Conservation (phyloP, 768 basidiomycete genomes). For the Mycena metata region DNA sequence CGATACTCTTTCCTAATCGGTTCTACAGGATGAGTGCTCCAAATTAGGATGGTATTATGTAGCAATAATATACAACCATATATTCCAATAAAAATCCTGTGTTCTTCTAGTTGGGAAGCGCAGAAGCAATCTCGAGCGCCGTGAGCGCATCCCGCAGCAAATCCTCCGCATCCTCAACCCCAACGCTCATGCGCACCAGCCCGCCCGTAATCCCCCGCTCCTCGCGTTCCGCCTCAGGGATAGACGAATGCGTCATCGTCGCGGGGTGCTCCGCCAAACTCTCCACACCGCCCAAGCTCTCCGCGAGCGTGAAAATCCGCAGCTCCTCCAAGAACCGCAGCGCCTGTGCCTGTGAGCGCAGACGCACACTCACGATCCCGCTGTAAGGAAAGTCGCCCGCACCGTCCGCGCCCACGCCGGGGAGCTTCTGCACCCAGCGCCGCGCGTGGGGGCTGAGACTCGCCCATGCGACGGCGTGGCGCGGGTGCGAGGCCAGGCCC, state of each 20-base stretch:
- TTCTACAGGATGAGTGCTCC: not conserved
- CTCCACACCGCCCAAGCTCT: slow-evolving; percentile 94
- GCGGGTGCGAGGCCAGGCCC: slow-evolving; percentile 77
- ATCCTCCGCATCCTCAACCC: slow-evolving; percentile 91
- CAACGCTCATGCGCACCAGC: slow-evolving; percentile 85
- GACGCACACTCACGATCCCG: slow-evolving; percentile 90
- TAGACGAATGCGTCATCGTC: slow-evolving; percentile 89
- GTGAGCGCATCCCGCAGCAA: slow-evolving; percentile 78
- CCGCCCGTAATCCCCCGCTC: slow-evolving; percentile 83
- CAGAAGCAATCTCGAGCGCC: slow-evolving; percentile 65
- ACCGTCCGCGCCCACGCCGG: slow-evolving; percentile 50
- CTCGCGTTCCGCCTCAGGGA: slow-evolving; percentile 76
- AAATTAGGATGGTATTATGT: not conserved
- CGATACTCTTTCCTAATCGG: slow-evolving; percentile 1
- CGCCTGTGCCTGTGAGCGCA: slow-evolving; percentile 68
- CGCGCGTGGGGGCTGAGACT: slow-evolving; percentile 79
- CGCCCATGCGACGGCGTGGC: slow-evolving; percentile 72
- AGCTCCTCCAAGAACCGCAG: slow-evolving; percentile 76
- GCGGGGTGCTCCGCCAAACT: slow-evolving; percentile 89
- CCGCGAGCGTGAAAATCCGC: slow-evolving; percentile 84
- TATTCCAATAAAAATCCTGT: not conserved
- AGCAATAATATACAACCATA: not conserved
- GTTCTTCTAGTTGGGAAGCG: slow-evolving; percentile 9
- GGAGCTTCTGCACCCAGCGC: slow-evolving; percentile 66
- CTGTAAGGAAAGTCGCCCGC: slow-evolving; percentile 84